Conservation (phyloP, 331 rosid genomes). For the Rosa hybrid region DNA sequence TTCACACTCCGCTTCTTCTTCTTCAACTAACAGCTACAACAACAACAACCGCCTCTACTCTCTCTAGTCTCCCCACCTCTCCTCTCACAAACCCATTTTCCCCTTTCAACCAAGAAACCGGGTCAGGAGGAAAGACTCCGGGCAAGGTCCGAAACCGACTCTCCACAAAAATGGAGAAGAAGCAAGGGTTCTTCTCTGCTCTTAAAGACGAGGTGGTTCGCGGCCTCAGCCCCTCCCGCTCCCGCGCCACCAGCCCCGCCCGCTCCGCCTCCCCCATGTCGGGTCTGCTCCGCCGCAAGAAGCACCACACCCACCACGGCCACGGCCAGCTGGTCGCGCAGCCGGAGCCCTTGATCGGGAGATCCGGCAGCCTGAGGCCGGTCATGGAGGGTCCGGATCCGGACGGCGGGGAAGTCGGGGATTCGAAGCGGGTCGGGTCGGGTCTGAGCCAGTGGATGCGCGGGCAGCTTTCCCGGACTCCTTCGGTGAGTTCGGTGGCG, state of each 20-base stretch:
- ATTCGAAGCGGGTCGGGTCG: constrained; percentile 68
- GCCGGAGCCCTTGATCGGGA: constrained; percentile 46
- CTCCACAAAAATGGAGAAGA: constrained; percentile 63
- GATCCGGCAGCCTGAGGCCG: constrained; percentile 88
- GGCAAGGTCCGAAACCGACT: background rate
- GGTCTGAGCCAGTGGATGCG: constrained; percentile 90
- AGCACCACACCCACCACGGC: constrained; percentile 11
- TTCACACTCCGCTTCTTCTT: constrained; percentile 10
- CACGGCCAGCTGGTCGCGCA: constrained; percentile 9
- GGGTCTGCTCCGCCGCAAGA: constrained; percentile 51
- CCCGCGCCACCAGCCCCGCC: constrained; percentile 70
- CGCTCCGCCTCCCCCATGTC: constrained; percentile 71
- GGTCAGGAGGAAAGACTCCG: background rate
- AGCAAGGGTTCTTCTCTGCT: constrained; percentile 88
- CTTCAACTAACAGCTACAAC: background rate
- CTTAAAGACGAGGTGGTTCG: constrained; percentile 90
- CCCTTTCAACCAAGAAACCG: background rate
- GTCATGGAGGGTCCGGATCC: constrained; percentile 92
- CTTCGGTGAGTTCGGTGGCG: constrained; percentile 53
- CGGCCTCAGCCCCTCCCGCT: constrained; percentile 88
- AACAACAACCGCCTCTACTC: background rate
- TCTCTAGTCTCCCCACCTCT: background rate
- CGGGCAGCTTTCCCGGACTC: constrained; percentile 78
- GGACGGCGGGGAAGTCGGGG: constrained; percentile 62
- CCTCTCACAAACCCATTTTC: background rate